A percentile compares a stretch with the other conserved stretches of the same genome.
phyloP scores from a whole-genome alignment of 257 asterid genomes.

The Nicotiana knightiana region DNA sequence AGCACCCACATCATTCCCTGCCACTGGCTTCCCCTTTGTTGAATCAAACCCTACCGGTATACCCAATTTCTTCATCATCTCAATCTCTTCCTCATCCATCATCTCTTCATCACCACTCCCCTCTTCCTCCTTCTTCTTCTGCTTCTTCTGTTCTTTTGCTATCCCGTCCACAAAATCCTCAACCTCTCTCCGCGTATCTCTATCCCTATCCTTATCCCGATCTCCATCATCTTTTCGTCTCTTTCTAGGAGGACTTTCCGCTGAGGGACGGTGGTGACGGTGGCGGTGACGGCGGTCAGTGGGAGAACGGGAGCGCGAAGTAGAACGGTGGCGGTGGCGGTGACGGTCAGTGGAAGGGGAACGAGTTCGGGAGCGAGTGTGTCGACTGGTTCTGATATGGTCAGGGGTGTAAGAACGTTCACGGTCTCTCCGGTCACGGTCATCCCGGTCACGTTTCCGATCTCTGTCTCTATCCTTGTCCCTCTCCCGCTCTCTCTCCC shows the following conservation, averaged over 20 bases:
- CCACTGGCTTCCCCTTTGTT: constrained; percentile 85
- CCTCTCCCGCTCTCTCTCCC: constrained; percentile 50
- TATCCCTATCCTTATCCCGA: background rate
- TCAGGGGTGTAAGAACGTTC: constrained; percentile 85
- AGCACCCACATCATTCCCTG: constrained; percentile 82
- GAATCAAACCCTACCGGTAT: constrained; percentile 91
- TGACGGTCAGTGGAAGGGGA: constrained; percentile 86
- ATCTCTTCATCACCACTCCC: constrained; percentile 19
- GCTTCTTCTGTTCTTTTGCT: constrained; percentile 35
- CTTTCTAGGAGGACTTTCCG: constrained; percentile 64
- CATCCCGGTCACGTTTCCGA: constrained; percentile 47
- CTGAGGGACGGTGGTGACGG: constrained; percentile 54
- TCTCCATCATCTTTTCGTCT: constrained; percentile 52
- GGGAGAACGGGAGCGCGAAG: constrained; percentile 61
- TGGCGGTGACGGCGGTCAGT: constrained; percentile 41
- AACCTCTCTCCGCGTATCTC: constrained; percentile 26
- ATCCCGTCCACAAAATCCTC: constrained; percentile 32
- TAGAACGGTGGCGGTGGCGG: constrained; percentile 56
- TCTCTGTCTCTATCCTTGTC: constrained; percentile 41
- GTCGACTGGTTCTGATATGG: constrained; percentile 52
- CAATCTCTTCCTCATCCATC: constrained; percentile 83
- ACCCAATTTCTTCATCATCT: constrained; percentile 94
- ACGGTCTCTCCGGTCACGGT: constrained; percentile 36
- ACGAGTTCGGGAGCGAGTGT: constrained; percentile 68
- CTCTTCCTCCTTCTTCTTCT: constrained; percentile 42